Evolutionary conservation across 208 protist genomes (phyloP), one percentile per base, ranked within the genome.

Genomic region (Angomonas ambiguus): DNA sequence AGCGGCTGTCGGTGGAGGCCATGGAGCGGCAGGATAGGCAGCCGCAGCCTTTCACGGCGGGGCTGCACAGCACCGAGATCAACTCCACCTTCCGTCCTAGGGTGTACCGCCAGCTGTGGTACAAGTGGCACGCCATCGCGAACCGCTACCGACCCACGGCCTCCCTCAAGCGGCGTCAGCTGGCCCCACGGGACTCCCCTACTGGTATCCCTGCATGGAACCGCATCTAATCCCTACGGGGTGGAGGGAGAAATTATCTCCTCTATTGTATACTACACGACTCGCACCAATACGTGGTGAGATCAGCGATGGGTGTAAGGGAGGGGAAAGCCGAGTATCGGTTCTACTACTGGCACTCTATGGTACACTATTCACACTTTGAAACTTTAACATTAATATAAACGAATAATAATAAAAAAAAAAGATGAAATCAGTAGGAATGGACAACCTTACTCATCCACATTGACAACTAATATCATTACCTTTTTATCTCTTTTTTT

Each of bases 131-230:
- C 57, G 70, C 77, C 33, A 92, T 96, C 57, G 91, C 91, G 0
- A 96, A 96, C 71, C 79, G 82, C 22, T 96, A 96, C 66, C 80
- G 91, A 10, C 91, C 91, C 22, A 87, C 84, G 35, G 75, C 83
- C 10, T 51, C 85, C 31, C 74, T 96, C 20, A 94, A 94, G 72
- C 72, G 80, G 13, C 60, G 88, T 30, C 91, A 96, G 76, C 76
- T 93, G 32, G 87, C 91, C 8, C 91, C 91, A n/a, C 73, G 76
- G 30, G 86, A 94, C 68, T 94, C 87, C 11, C 91, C 91, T 28
- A 94, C 91, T 18, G 91, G 91, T 35, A 92, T 96, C 60, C 88
- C 88, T n/a, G 91, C 80, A 4, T 96, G 85, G 80, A 83, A 84
- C 33, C 86, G 90, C 22, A 80, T 95, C 28, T 95, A 80, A 71